A percentile compares a stretch with the other conserved stretches of the same genome.
These are phyloP conservation scores for Neurospora discreta DNA, from an alignment of 495 filamentous ascomycete species.

Conservation along the genomic window DNA sequence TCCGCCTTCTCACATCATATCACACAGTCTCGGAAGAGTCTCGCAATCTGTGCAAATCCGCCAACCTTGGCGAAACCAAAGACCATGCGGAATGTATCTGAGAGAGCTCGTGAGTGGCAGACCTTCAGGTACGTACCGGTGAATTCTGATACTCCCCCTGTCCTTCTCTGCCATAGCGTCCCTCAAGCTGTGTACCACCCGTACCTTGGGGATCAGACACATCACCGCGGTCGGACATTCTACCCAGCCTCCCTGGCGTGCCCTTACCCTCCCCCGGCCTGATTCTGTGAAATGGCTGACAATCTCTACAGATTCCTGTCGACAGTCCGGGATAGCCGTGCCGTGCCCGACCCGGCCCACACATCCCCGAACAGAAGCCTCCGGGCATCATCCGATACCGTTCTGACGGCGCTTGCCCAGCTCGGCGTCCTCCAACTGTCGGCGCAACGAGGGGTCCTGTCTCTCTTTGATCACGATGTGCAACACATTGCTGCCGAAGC, in stretches of 20 bases:
- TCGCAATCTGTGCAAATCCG: not conserved
- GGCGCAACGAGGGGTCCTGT: slow-evolving; percentile 44
- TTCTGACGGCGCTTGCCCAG: slow-evolving; percentile 54
- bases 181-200: not conserved
- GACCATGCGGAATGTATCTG: slow-evolving; percentile 7
- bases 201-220: not conserved
- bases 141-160: not conserved
- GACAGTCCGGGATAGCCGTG: slow-evolving; percentile 3
- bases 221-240: not conserved
- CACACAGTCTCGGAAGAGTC: not conserved
- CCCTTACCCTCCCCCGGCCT: not conserved
- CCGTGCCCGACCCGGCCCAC: not conserved
- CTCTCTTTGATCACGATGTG: slow-evolving; percentile 46
- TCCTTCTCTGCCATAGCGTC: not conserved
- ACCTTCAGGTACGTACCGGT: slow-evolving; percentile 20
- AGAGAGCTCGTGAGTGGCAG: slow-evolving; percentile 20
- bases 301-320: slow-evolving; percentile 5
- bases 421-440: slow-evolving; percentile 44
- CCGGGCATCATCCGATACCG: slow-evolving; percentile 38
- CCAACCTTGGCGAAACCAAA: not conserved
- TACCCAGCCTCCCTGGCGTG: not conserved
- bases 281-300: not conserved
- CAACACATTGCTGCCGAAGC: slow-evolving; percentile 57
- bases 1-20: not conserved
- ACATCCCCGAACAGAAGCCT: slow-evolving; percentile 7